These are phyloP conservation scores for Sugiyamaella castrensis DNA, from an alignment of 1,139 yeast genomes.

Conservation along the genomic window DNA sequence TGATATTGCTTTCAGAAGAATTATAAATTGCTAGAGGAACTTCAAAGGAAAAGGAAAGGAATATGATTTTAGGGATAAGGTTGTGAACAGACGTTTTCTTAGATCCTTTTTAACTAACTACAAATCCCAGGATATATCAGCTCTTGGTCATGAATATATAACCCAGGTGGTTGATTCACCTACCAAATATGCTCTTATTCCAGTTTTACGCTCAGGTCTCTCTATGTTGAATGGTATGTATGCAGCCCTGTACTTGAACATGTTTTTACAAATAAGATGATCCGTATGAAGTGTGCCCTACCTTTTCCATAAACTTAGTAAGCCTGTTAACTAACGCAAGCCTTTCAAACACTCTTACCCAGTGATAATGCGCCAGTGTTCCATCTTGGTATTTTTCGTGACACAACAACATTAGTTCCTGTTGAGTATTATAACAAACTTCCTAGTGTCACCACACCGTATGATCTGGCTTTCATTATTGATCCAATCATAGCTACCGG, in stretches of 20 bases:
- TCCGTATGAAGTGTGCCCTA: too few species aligned
- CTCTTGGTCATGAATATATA: slow-evolving; percentile 26
- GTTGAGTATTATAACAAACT: slow-evolving; percentile 40
- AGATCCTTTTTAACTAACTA: slow-evolving; percentile 3
- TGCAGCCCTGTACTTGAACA: background rate
- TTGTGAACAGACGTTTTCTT: too few species aligned
- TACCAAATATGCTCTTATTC: slow-evolving; percentile 30
- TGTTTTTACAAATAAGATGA: too few species aligned
- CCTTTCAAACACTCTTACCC: slow-evolving; percentile 34
- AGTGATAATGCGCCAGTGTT: slow-evolving; percentile 33
- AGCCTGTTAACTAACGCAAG: background rate
- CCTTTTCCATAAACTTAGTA: too few species aligned
- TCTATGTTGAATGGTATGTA: slow-evolving; percentile 32
- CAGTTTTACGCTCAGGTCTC: slow-evolving; percentile 37
- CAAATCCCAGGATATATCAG: slow-evolving; percentile 20
- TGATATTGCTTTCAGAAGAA: too few species aligned
- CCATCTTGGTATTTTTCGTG: slow-evolving; percentile 38
- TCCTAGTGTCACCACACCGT: slow-evolving; percentile 27
- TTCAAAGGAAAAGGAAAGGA: background rate
- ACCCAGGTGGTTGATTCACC: slow-evolving; percentile 23
- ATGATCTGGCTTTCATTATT: slow-evolving; percentile 34
- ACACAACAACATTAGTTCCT: slow-evolving; percentile 34
- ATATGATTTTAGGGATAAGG: too few species aligned
- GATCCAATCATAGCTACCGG: slow-evolving; percentile 42
- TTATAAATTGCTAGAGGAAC: background rate